These are phyloP conservation scores for Coemansia javaensis DNA, from an alignment of 192 early-diverging fungal genomes.

Conservation along the genomic window DNA sequence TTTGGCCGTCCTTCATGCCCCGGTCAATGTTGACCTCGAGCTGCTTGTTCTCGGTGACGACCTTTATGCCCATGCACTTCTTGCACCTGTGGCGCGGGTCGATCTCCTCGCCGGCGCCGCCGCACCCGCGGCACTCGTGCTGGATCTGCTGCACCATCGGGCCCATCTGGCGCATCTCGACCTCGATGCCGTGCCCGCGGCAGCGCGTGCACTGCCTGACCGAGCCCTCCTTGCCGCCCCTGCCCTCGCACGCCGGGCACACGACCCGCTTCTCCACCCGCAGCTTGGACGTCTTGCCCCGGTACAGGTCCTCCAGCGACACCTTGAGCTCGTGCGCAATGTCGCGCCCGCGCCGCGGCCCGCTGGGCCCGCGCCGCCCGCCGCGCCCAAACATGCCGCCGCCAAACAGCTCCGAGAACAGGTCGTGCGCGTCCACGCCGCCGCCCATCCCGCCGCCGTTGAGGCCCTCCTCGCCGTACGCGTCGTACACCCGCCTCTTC, in stretches of 20 bases:
- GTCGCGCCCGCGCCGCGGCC: conserved; percentile 96
- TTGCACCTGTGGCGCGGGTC: conserved; percentile 87
- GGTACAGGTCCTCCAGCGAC: conserved; percentile 90
- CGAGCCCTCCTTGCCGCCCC: conserved; percentile 93
- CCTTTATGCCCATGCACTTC: conserved; percentile 86
- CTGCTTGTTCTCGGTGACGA: conserved; percentile 84
- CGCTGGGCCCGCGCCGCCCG: conserved; percentile 56
- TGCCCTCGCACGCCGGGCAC: conserved; percentile 87
- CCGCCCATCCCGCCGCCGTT: conserved; percentile 72
- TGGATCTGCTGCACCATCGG: conserved; percentile 99
- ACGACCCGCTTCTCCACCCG: conserved; percentile 91
- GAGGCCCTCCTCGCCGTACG: conserved; percentile 83
- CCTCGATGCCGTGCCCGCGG: conserved; percentile 85
- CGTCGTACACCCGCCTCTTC: conserved; percentile 88
- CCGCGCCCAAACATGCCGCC: conserved; percentile 74
- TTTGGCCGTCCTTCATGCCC: conserved; percentile 96
- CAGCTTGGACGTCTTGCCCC: conserved; percentile 91
- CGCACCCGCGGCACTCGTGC: conserved; percentile 88
- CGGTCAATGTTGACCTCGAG: conserved; percentile 97
- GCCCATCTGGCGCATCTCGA: conserved; percentile 90
- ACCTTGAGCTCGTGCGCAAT: conserved; percentile 78
- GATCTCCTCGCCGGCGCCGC: conserved; percentile 88
- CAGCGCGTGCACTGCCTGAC: conserved; percentile 80
- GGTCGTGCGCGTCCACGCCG: conserved; percentile 84
- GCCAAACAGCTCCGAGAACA: conserved; percentile 97